Evolutionary conservation across 106 monocot species (phyloP).

Genomic region (Phalaenopsis aphrodite): DNA sequence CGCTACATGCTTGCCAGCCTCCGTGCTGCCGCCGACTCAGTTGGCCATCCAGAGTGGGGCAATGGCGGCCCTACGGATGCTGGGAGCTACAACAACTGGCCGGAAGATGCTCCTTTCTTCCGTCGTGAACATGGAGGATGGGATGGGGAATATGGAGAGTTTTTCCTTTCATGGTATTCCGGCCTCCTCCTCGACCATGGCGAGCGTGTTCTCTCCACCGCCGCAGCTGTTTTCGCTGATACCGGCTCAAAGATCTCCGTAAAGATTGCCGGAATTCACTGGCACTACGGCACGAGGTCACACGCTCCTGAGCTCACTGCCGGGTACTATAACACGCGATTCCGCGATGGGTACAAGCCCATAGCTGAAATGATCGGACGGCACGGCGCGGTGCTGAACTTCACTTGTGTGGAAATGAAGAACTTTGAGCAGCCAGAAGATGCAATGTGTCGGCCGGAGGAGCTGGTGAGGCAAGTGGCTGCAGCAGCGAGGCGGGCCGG

Average conservation of each 20-base stretch:
- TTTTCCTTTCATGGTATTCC: slow-evolving; percentile 95
- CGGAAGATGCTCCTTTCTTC: slow-evolving; percentile 86
- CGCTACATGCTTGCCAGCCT: slow-evolving; percentile 73
- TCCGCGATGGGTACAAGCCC: slow-evolving; percentile 66
- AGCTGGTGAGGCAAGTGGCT: slow-evolving; percentile 65
- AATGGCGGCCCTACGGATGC: slow-evolving; percentile 64
- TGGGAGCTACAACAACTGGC: slow-evolving; percentile 79
- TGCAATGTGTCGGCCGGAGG: slow-evolving; percentile 71
- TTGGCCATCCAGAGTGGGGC: slow-evolving; percentile 76
- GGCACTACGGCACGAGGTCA: slow-evolving; percentile 88
- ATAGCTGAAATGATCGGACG: slow-evolving; percentile 63
- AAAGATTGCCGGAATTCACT: slow-evolving; percentile 91
- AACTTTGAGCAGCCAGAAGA: slow-evolving; percentile 79
- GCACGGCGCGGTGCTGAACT: slow-evolving; percentile 80
- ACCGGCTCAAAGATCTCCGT: slow-evolving; percentile 58
- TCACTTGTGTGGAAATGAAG: slow-evolving; percentile 88
- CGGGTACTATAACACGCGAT: slow-evolving; percentile 85
- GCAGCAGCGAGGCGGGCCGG: slow-evolving; percentile 45
- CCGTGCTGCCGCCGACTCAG: slow-evolving; percentile 54
- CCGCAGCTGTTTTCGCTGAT: slow-evolving; percentile 31
- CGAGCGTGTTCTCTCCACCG: slow-evolving; percentile 53
- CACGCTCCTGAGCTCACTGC: slow-evolving; percentile 91
- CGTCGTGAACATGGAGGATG: slow-evolving; percentile 70
- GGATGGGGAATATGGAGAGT: slow-evolving; percentile 58
- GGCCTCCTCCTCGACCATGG: slow-evolving; percentile 65